Base-by-base conservation (phyloP, 179 eudicot genomes). In the Heliamphora pulchella region DNA sequence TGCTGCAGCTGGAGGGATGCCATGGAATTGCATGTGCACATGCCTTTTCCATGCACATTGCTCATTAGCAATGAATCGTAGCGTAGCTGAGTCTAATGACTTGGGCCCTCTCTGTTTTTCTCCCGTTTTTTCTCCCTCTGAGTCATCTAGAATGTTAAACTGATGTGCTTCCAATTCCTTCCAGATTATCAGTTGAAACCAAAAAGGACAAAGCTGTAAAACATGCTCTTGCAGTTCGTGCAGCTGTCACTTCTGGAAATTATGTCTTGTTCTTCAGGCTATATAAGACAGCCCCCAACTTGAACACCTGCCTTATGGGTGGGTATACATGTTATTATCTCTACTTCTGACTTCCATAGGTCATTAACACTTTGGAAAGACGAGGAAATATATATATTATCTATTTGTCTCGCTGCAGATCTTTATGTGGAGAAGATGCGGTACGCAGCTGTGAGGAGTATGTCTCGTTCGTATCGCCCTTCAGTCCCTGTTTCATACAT, bases 141-240 rank as follows among this genome's bases (percentile, higher is more conserved):
- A 17, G 14, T 64, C 44, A 58, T 63, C 62, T 46, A 65, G 59
- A 77, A 50, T 64, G 22, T 46, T 76, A 43, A 69, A 20, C 43
- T 57, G 13, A 79, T 39, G 47, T 78, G 8, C 10, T 9, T 75
- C 1, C 5, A 75, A 69, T 48, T 41, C 43, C 74, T 87, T 77
- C 61, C 90, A 94, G 98, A 83, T 89, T 95, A 84, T 88, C 97
- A 61, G 86, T 77, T 77, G 92, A 91, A 83, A 88, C 94, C 55
- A 91, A 84, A 84, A 86, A 79, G 83, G 92, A 91, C 82, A 90
- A 89, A 83, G 95, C 91, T 80, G 93, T 95, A 73, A 91, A 85
- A 85, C 98, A 95, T 85, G 98, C 98, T 46, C 97, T 95, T 80
- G 86, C 90, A 78, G 97, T 95, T 86, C 89, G 97, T 78, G 87